A percentile compares a stretch with the other conserved stretches of the same genome.
phyloP scores from a whole-genome alignment of 306 rosid genomes.

The Casuarina equisetifolia region DNA sequence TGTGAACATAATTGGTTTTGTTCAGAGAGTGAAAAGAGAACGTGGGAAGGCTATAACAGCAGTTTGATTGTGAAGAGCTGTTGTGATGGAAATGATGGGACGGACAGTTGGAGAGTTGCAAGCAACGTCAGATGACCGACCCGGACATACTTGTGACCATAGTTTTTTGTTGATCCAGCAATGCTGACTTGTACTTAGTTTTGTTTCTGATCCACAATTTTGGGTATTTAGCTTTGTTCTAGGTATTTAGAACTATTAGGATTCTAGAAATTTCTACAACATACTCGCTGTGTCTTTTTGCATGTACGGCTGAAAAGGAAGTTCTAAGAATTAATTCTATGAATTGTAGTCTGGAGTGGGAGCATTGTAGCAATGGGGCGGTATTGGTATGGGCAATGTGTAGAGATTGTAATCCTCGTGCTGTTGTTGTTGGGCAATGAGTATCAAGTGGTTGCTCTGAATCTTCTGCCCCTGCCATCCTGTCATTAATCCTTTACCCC shows the following conservation, averaged over 20 bases:
- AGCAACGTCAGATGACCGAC: conserved; percentile 61
- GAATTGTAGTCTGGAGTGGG: neutral
- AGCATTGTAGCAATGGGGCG: neutral
- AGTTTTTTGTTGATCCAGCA: no score
- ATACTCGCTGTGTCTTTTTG: no score
- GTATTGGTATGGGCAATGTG: neutral
- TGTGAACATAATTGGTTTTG: neutral
- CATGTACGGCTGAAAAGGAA: no score
- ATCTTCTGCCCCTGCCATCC: neutral
- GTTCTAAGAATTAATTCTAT: no score
- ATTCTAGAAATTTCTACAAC: neutral
- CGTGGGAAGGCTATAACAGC: conserved; percentile 91
- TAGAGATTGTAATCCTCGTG: neutral
- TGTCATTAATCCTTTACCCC: neutral
- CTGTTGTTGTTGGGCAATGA: neutral
- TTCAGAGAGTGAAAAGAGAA: conserved; percentile 93
- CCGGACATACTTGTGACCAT: no score
- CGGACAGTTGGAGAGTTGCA: conserved; percentile 90
- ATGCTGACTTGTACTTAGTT: no score
- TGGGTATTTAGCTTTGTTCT: neutral
- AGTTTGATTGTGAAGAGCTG: conserved; percentile 94
- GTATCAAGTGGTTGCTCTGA: neutral
- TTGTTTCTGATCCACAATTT: no score
- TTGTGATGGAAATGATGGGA: conserved; percentile 99
- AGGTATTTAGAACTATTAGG: neutral